A percentile compares a stretch with the other conserved stretches of the same genome.
Conservation (phyloP, 805 yeast genomes). For the Jamesozyma hellenica region DNA sequence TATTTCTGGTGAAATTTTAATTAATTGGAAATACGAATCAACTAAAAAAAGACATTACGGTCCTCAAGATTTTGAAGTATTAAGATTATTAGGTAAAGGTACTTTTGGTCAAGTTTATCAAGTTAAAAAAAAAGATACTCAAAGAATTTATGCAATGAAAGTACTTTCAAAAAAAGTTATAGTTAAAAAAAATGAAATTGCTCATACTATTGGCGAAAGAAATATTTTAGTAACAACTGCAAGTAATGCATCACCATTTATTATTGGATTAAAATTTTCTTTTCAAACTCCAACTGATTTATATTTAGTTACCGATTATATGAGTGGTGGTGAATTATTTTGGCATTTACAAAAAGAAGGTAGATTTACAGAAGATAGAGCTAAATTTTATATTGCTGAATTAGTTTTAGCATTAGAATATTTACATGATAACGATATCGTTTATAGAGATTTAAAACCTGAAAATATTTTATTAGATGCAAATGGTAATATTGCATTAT, state of each 20-base stretch:
- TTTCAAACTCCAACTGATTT: slow-evolving; percentile 92
- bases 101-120: slow-evolving; percentile 97
- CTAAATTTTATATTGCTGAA: slow-evolving; percentile 95
- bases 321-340: slow-evolving; percentile 96
- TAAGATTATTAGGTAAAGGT: slow-evolving; percentile 87
- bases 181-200: slow-evolving; percentile 93
- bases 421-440: slow-evolving; percentile 89
- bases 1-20: slow-evolving; percentile 67
- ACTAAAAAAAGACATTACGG: slow-evolving; percentile 72
- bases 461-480: slow-evolving; percentile 93
- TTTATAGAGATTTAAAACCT: slow-evolving; percentile 93
- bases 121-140: slow-evolving; percentile 82
- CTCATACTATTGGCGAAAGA: slow-evolving; percentile 96
- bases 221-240: slow-evolving; percentile 90
- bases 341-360: slow-evolving; percentile 98
- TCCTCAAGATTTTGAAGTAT: slow-evolving; percentile 88
- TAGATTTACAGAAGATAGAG: slow-evolving; percentile 83
- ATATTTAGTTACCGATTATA: slow-evolving; percentile 89
- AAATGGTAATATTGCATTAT: slow-evolving; percentile 91
- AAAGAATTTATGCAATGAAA: slow-evolving; percentile 94
- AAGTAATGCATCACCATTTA: slow-evolving; percentile 79
- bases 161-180: slow-evolving; percentile 89
- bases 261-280: slow-evolving; percentile 90
- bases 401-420: slow-evolving; percentile 87
- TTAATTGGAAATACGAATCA: slow-evolving; percentile 61